phyloP scores from a whole-genome alignment of 1,139 yeast genomes.

The Scheffersomyces parashehatae region DNA sequence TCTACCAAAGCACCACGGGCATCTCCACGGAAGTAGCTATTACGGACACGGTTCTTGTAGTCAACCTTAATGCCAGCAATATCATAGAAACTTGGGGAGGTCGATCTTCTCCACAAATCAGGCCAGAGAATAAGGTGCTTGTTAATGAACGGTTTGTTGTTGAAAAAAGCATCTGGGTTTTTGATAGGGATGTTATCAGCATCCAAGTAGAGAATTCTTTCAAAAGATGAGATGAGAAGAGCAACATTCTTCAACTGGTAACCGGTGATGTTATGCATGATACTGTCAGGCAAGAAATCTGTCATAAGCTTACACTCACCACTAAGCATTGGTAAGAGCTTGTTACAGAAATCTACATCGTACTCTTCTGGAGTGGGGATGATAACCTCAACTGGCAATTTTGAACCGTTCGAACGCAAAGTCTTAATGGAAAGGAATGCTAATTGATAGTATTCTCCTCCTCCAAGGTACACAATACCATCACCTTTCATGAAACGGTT shows the following conservation, averaged over 20 bases:
- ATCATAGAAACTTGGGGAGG: slow-evolving; percentile 16
- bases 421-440: slow-evolving; percentile 20
- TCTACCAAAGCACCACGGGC: slow-evolving; percentile 15
- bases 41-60: slow-evolving; percentile 6
- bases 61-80: slow-evolving; percentile 20
- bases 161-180: slow-evolving; percentile 18
- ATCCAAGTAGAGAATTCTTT: slow-evolving; percentile 21
- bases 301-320: slow-evolving; percentile 32
- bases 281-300: slow-evolving; percentile 16
- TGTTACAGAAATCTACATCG: slow-evolving; percentile 18
- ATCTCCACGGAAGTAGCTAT: slow-evolving; percentile 15
- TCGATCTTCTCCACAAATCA: slow-evolving; percentile 24
- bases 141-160: slow-evolving; percentile 12
- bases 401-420: slow-evolving; percentile 18
- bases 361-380: slow-evolving; percentile 18
- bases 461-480: slow-evolving; percentile 19
- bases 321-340: slow-evolving; percentile 16
- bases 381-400: slow-evolving; percentile 18
- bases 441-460: slow-evolving; percentile 18
- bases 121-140: slow-evolving; percentile 23
- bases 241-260: slow-evolving; percentile 23
- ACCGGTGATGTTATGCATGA: slow-evolving; percentile 11
- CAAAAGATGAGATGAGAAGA: slow-evolving; percentile 20
- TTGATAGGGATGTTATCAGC: slow-evolving; percentile 23
- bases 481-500: slow-evolving; percentile 11